Base-by-base conservation (phyloP, 2,329 filamentous ascomycete genomes). In the Drechslera avenae region DNA sequence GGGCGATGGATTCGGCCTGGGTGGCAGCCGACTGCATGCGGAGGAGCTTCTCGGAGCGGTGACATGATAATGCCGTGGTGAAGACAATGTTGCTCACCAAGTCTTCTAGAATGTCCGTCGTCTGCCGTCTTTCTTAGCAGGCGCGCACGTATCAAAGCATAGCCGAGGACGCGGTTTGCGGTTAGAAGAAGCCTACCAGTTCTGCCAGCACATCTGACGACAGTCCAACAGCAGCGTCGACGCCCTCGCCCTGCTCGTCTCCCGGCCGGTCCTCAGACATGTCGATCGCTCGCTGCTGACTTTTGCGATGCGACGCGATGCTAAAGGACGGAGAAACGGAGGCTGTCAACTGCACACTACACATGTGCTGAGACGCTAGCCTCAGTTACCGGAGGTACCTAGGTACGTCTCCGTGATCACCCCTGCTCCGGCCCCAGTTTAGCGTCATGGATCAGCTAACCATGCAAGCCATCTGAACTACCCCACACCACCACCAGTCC, bases 31-130 rank as follows among this genome's bases (percentile, higher is more conserved):
- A 83, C 76, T 62, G 85, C 85, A 70, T 83, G 50, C 87, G 85
- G 45, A 89, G 84, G 57, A 85, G 83, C 78, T 92, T 92, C 76
- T 93, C 90, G 61, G 89, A 83, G 60, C 87, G 87, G 72, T 93
- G 90, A 33, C 85, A 86, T 71, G 89, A 84, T 65, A 91, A 80
- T 57, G 90, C 79, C 43, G 90, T 80, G 69, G 90, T 87, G 72
- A 89, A 86, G 60, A 92, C 81, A 66, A 92, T 83, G 72, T 90
- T 91, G 77, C 88, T 86, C 55, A 93, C 78, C 48, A 87, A 75
- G 67, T 92, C 88, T 66, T 91, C 87, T 66, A 93, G 81, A 53
- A 93, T 83, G 23, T 69, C 62, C 32, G 52, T 62, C 7, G 69
- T 72, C 72, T 73, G 44, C 21, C 39, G 23, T 33, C 39, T 46